These are phyloP conservation scores for Podosphaera xanthii DNA, from an alignment of 2,329 filamentous ascomycete species.

Conservation along the genomic window DNA sequence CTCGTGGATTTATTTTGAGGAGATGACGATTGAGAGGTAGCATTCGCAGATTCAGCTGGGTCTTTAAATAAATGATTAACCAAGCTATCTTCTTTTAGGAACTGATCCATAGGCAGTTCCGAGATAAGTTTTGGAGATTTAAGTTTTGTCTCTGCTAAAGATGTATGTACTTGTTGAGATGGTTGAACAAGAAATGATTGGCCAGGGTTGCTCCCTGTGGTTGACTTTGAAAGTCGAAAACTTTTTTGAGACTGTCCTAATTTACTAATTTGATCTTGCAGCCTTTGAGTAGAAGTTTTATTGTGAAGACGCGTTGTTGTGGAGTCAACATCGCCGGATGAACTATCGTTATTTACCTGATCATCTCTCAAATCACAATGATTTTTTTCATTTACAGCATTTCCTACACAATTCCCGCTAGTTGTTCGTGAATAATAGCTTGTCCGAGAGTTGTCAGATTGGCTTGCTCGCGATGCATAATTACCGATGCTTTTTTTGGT, in stretches of 20 bases:
- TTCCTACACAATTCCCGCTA: slow-evolving; percentile 48
- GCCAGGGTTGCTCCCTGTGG: slow-evolving; percentile 8
- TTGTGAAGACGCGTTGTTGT: slow-evolving; percentile 37
- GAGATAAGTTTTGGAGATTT: slow-evolving; percentile 6
- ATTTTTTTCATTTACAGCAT: slow-evolving; percentile 20
- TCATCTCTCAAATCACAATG: slow-evolving; percentile 24
- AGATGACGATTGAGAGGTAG: slow-evolving; percentile 19
- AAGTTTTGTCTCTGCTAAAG: slow-evolving; percentile 3
- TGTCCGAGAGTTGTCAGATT: slow-evolving; percentile 47
- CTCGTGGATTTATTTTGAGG: slow-evolving; percentile 35
- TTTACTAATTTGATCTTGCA: slow-evolving; percentile 79
- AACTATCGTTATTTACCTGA: slow-evolving; percentile 8
- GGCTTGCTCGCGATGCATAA: slow-evolving; percentile 51
- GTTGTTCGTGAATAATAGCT: slow-evolving; percentile 56
- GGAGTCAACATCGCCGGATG: slow-evolving; percentile 21
- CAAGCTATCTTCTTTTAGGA: slow-evolving; percentile 39
- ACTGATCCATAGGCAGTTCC: slow-evolving; percentile 28
- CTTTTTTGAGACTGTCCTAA: slow-evolving; percentile 29
- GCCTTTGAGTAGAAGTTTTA: slow-evolving; percentile 78
- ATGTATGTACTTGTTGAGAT: slow-evolving; percentile 4
- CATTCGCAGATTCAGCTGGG: slow-evolving; percentile 16
- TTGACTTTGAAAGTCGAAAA: slow-evolving; percentile 16
- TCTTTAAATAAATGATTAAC: slow-evolving; percentile 22
- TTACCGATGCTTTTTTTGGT: slow-evolving; percentile 64
- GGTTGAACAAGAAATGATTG: slow-evolving; percentile 8